Conservation (phyloP, 306 rosid genomes). For the Inga oerstediana region DNA sequence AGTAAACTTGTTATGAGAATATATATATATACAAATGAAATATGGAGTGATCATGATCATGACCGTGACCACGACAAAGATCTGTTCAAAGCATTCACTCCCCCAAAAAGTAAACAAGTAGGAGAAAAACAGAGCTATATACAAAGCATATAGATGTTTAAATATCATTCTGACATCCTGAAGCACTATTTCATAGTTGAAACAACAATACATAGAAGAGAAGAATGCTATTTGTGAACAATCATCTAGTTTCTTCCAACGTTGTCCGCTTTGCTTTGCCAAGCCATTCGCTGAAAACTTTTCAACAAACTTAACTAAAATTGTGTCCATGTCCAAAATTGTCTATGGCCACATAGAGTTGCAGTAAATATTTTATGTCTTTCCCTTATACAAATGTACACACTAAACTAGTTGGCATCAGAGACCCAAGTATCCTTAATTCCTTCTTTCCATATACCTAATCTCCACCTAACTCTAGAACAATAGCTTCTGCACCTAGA, state of each 20-base stretch:
- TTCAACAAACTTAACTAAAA: not conserved
- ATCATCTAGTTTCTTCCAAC: constrained; percentile 14
- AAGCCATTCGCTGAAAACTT: not conserved
- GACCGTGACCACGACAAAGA: not conserved
- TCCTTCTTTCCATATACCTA: constrained; percentile 72
- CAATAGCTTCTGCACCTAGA: constrained; percentile 42
- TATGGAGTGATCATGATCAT: not conserved
- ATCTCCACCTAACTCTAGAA: constrained; percentile 59
- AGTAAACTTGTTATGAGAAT: constrained; percentile 3
- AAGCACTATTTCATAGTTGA: constrained; percentile 7
- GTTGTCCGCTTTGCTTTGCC: not conserved
- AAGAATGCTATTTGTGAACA: constrained; percentile 12
- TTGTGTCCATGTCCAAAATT: not conserved
- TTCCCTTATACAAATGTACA: not conserved
- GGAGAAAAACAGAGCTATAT: not conserved
- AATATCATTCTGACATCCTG: constrained; percentile 1
- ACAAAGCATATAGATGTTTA: not conserved
- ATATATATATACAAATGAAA: constrained; percentile 26
- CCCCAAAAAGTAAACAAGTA: not conserved
- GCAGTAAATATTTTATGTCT: not conserved
- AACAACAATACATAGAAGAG: constrained; percentile 9
- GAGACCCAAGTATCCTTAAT: constrained; percentile 50
- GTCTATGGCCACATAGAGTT: not conserved
- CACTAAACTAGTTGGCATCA: constrained; percentile 38
- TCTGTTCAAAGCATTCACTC: constrained; percentile 1